Conservation (phyloP, 2,329 filamentous ascomycete genomes). For the Paramyrothecium roridum region DNA sequence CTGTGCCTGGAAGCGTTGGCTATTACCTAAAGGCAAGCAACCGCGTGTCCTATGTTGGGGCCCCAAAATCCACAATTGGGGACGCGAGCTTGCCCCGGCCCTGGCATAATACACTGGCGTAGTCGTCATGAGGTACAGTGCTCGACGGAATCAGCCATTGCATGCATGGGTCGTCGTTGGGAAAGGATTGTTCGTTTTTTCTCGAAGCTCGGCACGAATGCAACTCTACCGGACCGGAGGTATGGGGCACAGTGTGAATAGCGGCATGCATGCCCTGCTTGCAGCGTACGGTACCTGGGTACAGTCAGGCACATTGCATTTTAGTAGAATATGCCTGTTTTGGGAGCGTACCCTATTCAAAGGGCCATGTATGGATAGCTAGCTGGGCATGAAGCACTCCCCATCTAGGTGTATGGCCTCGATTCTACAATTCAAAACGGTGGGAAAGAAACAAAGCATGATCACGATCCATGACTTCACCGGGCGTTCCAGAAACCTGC, state of each 20-base stretch:
- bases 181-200: not conserved
- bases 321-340: too few relatives aligned
- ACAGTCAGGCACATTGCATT: too few relatives aligned
- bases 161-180: not conserved
- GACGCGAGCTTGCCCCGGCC: not conserved
- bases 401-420: not conserved
- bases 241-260: not conserved
- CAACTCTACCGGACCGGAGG: not conserved
- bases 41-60: not conserved
- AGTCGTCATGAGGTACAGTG: not conserved
- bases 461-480: not conserved
- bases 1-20: not conserved
- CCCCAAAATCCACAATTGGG: not conserved
- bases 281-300: too few relatives aligned
- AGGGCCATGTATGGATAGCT: too few relatives aligned
- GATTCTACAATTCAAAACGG: not conserved
- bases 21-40: not conserved
- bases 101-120: not conserved
- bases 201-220: not conserved
- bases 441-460: not conserved
- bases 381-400: too few relatives aligned
- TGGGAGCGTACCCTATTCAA: too few relatives aligned
- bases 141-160: not conserved
- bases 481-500: not conserved
- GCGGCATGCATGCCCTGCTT: too few relatives aligned